Evolutionary conservation across 352 stramenopile genomes (phyloP).

Genomic region (Pythium rishiriense): DNA sequence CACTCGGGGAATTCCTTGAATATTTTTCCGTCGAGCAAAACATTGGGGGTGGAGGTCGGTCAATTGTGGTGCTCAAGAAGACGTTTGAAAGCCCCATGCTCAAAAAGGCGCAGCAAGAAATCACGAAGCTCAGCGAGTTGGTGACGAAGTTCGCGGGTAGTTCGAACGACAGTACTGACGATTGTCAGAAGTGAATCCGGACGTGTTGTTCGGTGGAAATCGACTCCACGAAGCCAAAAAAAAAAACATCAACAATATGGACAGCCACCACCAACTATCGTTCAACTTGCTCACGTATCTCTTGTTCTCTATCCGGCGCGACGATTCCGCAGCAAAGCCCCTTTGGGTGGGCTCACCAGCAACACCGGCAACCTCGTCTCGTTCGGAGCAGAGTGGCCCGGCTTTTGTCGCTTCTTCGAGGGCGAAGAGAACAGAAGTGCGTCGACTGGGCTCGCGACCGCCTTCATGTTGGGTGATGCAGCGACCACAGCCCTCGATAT

Average conservation of each 20-base stretch:
- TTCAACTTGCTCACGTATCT: too few species aligned
- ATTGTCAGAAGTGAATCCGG: not conserved
- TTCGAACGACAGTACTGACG: not conserved
- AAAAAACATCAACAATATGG: too few species aligned
- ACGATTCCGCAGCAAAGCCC: not conserved
- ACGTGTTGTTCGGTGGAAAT: not conserved
- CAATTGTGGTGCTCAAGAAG: constrained; percentile 2
- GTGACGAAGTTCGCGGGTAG: not conserved
- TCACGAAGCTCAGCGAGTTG: not conserved
- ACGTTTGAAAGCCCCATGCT: not conserved
- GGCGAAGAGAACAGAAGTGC: not conserved
- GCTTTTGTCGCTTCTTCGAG: constrained; percentile 24
- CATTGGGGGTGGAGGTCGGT: not conserved
- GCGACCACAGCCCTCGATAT: not conserved
- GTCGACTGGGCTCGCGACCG: not conserved
- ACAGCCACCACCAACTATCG: too few species aligned
- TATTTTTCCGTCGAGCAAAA: not conserved
- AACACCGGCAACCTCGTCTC: constrained; percentile 4
- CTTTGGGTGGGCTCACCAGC: not conserved
- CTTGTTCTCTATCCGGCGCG: not conserved
- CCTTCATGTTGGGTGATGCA: not conserved
- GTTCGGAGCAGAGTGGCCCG: not conserved
- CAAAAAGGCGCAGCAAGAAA: not conserved
- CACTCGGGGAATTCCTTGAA: not conserved
- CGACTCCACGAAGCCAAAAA: not conserved